Percentiles rank a stretch among this genome's conserved stretches.
phyloP scores from a whole-genome alignment of 2,329 filamentous ascomycete genomes.

The Fusarium virguliforme region DNA sequence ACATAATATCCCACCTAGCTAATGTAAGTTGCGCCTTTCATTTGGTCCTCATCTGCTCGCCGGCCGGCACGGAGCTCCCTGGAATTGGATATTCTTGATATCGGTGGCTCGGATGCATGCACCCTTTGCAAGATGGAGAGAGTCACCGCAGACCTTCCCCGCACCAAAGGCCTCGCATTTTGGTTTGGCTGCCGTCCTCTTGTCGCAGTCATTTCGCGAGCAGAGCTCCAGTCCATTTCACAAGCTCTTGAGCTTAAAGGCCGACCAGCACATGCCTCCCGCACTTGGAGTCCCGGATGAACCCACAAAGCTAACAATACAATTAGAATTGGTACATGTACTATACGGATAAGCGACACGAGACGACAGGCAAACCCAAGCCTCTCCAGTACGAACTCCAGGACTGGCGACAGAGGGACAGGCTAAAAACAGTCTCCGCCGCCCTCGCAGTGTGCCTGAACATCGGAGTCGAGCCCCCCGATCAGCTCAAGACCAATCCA shows the following conservation, averaged over 20 bases:
- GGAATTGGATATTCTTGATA: constrained; percentile 55
- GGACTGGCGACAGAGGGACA: constrained; percentile 98
- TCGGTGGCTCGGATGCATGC: constrained; percentile 21
- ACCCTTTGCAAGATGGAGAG: constrained; percentile 8
- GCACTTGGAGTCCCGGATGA: background rate
- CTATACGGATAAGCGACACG: constrained; percentile 97
- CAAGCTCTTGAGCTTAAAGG: background rate
- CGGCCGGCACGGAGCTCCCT: constrained; percentile 34
- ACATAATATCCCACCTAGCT: constrained; percentile 87
- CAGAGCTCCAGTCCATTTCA: background rate
- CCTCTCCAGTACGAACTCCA: constrained; percentile 77
- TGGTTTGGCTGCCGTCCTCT: background rate
- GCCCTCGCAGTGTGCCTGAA: constrained; percentile 96
- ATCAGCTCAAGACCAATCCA: constrained; percentile 95
- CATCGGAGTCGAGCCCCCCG: constrained; percentile 96
- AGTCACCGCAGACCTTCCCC: background rate
- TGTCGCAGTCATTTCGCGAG: constrained; percentile 6
- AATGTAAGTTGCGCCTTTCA: constrained; percentile 71
- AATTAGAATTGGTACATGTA: constrained; percentile 98
- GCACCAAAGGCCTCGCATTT: background rate
- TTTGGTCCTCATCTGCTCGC: constrained; percentile 33
- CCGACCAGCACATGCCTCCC: background rate
- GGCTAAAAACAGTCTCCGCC: constrained; percentile 96
- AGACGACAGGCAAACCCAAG: constrained; percentile 91
- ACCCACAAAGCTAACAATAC: constrained; percentile 31